Conservation (phyloP, 306 rosid genomes). For the Trifolium fragiferum region DNA sequence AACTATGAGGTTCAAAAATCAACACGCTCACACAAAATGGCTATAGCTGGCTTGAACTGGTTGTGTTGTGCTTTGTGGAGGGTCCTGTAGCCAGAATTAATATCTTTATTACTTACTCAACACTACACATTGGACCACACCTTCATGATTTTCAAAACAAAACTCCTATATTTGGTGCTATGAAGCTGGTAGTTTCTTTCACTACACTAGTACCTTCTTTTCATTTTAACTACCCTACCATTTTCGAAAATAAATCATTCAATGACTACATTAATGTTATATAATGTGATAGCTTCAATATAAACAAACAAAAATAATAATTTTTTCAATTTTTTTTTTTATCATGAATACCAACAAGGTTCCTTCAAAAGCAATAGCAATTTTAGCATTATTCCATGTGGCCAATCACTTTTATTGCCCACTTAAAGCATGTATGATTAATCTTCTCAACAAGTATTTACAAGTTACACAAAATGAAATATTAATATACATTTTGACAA, state of each 20-base stretch:
- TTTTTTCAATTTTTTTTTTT: not conserved
- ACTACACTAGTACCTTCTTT: constrained; percentile 27
- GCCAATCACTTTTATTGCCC: not conserved
- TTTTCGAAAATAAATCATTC: constrained; percentile 4
- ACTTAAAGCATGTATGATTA: not conserved
- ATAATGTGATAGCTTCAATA: not conserved
- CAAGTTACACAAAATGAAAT: no score
- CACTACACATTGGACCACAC: constrained; percentile 43
- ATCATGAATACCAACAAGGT: not conserved
- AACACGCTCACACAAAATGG: constrained; percentile 38
- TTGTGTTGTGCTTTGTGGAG: constrained; percentile 34
- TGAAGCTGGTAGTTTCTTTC: constrained; percentile 12
- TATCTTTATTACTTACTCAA: constrained; percentile 24
- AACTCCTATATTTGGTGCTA: constrained; percentile 14
- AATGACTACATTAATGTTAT: not conserved
- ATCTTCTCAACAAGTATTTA: not conserved
- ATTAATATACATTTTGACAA: not conserved
- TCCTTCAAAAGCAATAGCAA: not conserved
- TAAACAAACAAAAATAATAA: not conserved
- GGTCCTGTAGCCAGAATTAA: constrained; percentile 38
- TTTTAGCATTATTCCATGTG: not conserved
- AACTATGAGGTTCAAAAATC: constrained; percentile 39
- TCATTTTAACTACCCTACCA: constrained; percentile 7
- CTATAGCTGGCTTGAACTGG: constrained; percentile 15
- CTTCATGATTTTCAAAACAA: constrained; percentile 19